Conservation (phyloP, 164 flowering plant genomes). For the Platanus orientalis region DNA sequence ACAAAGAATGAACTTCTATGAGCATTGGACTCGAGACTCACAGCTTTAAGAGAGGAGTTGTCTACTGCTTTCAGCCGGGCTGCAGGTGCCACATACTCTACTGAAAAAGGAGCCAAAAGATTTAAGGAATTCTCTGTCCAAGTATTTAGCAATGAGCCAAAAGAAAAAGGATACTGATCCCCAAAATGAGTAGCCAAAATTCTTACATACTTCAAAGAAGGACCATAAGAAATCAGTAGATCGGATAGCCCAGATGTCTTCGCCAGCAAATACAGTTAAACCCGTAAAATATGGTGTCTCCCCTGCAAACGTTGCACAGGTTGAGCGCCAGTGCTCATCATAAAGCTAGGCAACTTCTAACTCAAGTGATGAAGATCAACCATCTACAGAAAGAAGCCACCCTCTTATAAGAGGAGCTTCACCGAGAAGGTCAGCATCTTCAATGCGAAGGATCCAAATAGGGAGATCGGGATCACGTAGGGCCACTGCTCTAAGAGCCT, state of each 20-base stretch:
- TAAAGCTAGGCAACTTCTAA: conserved; percentile 64
- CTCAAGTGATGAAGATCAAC: conserved; percentile 50
- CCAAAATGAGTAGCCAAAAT: conserved; percentile 17
- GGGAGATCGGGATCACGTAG: conserved; percentile 75
- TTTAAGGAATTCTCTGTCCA: conserved; percentile 50
- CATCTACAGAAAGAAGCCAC: conserved; percentile 67
- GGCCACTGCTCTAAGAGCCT: conserved; percentile 77
- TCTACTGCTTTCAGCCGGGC: conserved; percentile 45
- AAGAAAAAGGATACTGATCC: conserved; percentile 24
- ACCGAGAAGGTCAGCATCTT: conserved; percentile 87
- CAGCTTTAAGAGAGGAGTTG: conserved; percentile 50
- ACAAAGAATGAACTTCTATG: conserved; percentile 78
- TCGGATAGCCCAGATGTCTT: conserved; percentile 17
- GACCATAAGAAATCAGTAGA: conserved; percentile 17
- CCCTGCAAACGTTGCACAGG: conserved; percentile 72
- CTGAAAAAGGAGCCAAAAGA: conserved; percentile 47
- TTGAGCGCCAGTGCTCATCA: conserved; percentile 57
- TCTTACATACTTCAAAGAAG: conserved; percentile 15
- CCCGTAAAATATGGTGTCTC: conserved; percentile 54
- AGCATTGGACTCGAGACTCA: conserved; percentile 75
- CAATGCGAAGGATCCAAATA: conserved; percentile 85
- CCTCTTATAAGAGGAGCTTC: conserved; percentile 57
- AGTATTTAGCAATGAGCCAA: conserved; percentile 31
- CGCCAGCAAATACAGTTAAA: conserved; percentile 21
- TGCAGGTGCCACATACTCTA: conserved; percentile 40